phyloP scores from a whole-genome alignment of 2,329 filamentous ascomycete genomes.

The Myriangium duriaei region DNA sequence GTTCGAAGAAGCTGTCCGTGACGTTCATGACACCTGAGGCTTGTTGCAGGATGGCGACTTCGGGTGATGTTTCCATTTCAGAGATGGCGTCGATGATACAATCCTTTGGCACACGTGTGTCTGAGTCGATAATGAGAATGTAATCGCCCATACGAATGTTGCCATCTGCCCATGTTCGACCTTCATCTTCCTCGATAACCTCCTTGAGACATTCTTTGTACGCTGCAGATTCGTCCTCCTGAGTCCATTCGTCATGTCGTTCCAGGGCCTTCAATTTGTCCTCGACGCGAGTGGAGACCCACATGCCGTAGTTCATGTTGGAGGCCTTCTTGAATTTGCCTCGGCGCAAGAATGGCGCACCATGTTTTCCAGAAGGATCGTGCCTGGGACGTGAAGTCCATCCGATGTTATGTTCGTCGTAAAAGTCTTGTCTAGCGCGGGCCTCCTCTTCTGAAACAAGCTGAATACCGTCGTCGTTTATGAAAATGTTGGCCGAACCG shows the following conservation, averaged over 20 bases:
- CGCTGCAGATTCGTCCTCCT: constrained; percentile 53
- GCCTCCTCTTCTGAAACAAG: constrained; percentile 38
- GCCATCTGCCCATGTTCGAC: constrained; percentile 67
- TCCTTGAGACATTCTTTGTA: constrained; percentile 53
- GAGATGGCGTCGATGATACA: constrained; percentile 68
- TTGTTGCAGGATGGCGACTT: constrained; percentile 69
- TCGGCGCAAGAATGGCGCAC: constrained; percentile 39
- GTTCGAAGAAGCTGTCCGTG: constrained; percentile 50
- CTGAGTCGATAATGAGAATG: constrained; percentile 65
- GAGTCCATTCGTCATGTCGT: constrained; percentile 51
- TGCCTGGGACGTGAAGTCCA: constrained; percentile 38
- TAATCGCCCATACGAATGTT: constrained; percentile 80
- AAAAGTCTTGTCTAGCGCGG: constrained; percentile 33
- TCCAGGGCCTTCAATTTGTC: constrained; percentile 49
- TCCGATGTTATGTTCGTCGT: constrained; percentile 38
- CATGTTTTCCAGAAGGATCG: constrained; percentile 40
- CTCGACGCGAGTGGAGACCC: constrained; percentile 53
- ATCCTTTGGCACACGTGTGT: constrained; percentile 65
- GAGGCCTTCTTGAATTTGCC: constrained; percentile 64
- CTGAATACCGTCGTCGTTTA: constrained; percentile 59
- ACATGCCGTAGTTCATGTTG: constrained; percentile 60
- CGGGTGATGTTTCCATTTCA: constrained; percentile 68
- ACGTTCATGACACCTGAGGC: constrained; percentile 71
- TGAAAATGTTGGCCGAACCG: constrained; percentile 54
- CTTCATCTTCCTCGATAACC: constrained; percentile 50